These are phyloP conservation scores for Microdochium nivale DNA, from an alignment of 2,329 filamentous ascomycete genomes.

Conservation along the genomic window DNA sequence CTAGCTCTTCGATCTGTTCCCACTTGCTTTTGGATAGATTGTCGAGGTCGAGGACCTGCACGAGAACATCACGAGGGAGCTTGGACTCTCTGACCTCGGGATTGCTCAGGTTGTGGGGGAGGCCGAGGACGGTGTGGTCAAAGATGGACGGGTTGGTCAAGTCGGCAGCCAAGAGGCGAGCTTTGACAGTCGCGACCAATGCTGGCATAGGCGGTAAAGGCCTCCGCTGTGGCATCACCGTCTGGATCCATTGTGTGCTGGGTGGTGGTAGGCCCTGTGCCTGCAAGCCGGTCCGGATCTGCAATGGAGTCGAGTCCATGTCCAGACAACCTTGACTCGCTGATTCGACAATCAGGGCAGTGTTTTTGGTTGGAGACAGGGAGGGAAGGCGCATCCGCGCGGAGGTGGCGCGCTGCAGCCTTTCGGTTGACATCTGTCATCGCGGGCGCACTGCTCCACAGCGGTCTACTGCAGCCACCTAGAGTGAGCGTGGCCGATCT, in stretches of 20 bases:
- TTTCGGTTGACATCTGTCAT: no score
- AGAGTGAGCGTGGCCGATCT: background rate
- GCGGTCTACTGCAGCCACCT: no score
- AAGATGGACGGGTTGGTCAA: constrained; percentile 53
- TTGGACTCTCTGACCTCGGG: constrained; percentile 43
- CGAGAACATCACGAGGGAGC: constrained; percentile 55
- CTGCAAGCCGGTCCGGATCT: constrained; percentile 43
- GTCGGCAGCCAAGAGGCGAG: constrained; percentile 72
- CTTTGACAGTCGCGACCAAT: constrained; percentile 69
- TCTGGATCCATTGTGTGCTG: constrained; percentile 51
- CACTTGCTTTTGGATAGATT: constrained; percentile 73
- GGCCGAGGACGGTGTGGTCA: constrained; percentile 27
- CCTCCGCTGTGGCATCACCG: constrained; percentile 48
- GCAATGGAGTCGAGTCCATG: constrained; percentile 27
- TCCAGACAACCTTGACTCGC: background rate
- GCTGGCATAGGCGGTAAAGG: constrained; percentile 57
- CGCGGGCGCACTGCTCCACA: background rate
- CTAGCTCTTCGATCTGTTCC: constrained; percentile 79
- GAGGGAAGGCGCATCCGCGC: no score
- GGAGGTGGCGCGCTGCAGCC: no score
- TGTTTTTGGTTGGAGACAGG: background rate
- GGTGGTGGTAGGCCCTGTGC: constrained; percentile 44
- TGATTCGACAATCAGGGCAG: background rate
- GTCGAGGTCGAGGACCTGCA: constrained; percentile 81
- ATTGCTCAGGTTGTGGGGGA: constrained; percentile 49